Conservation (phyloP, 495 filamentous ascomycete genomes). For the Lasiosphaeria ovina region DNA sequence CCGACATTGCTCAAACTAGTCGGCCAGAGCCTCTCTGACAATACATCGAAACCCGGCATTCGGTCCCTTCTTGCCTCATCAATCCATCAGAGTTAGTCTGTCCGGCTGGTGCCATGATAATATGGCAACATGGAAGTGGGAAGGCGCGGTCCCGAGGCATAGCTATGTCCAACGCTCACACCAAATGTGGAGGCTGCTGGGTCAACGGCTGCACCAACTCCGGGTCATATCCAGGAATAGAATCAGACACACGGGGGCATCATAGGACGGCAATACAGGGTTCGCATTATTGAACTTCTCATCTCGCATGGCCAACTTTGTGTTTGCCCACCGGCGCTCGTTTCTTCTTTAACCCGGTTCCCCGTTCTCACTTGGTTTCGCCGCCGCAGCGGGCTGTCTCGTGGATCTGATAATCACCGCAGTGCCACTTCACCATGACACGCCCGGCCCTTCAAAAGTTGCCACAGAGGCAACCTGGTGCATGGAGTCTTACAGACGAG, state of each 20-base stretch:
- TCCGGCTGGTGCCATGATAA: too few species aligned
- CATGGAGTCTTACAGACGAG: background rate
- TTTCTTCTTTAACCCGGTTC: background rate
- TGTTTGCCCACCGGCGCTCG: background rate
- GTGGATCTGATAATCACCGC: background rate
- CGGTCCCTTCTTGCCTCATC: too few species aligned
- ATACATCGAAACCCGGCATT: too few species aligned
- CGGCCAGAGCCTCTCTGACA: too few species aligned
- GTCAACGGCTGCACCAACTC: background rate
- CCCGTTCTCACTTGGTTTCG: background rate
- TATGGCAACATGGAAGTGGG: too few species aligned
- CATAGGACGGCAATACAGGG: background rate
- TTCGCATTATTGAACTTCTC: background rate
- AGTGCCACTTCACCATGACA: background rate
- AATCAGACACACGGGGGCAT: background rate
- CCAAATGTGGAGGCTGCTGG: background rate
- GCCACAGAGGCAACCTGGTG: background rate
- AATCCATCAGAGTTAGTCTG: too few species aligned
- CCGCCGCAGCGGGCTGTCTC: background rate
- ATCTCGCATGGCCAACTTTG: slow-evolving; percentile 2
- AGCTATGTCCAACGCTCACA: too few species aligned
- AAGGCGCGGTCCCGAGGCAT: too few species aligned
- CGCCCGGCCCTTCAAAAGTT: background rate
- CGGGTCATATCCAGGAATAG: background rate
- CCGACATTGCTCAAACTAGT: too few species aligned